Evolutionary conservation across 2,329 filamentous ascomycete species (phyloP), one percentile per base, ranked within the genome.

Genomic region (Alternaria arborescens): DNA sequence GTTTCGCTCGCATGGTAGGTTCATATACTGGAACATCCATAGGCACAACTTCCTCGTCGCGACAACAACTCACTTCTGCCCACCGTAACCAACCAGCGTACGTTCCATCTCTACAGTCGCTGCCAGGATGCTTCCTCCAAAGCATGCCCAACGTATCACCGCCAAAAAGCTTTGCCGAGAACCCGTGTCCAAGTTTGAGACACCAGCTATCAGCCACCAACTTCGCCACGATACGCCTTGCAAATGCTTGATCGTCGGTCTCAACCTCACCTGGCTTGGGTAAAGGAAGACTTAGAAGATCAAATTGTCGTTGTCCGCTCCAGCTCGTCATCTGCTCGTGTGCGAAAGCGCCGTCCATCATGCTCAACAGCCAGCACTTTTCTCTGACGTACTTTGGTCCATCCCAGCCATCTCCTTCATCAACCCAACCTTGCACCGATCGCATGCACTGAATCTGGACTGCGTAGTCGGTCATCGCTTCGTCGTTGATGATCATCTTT

Each of bases 51-150:
- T 48, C 16, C 7, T 11, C 26, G 11, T 82, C 76, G 64, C 81
- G 85, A 40, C 65, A 78, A 81, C 82, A 86, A 70, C 83, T 74
- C 8, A 80, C 69, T 56, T 81, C 84, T 1, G 78, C 86, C 69
- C 86, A 74, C 20, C 86, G 78, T 52, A 87, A 64, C 85, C 84
- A 87, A 60, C 83, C 80, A 3, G 82, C 84, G 72, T 87, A 87
- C 1, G 85, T 87, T 4, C 82, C 82, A 0, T 79, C 77, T 2
- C 82, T 75, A 68, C 81, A 66, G 67, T 87, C 85, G 0, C 80
- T 81, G 1, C 83, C 85, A 2, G 75, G 71, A 64, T 87, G 64
- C 34, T 80, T 80, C 70, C 82, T 81, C 85, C 85, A 87, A 32
- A 86, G 64, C 26, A 83, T 84, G 1, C 85, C 84, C 11, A 88